Conservation (phyloP, 140 eudicot species). For the Cichorium intybus region DNA sequence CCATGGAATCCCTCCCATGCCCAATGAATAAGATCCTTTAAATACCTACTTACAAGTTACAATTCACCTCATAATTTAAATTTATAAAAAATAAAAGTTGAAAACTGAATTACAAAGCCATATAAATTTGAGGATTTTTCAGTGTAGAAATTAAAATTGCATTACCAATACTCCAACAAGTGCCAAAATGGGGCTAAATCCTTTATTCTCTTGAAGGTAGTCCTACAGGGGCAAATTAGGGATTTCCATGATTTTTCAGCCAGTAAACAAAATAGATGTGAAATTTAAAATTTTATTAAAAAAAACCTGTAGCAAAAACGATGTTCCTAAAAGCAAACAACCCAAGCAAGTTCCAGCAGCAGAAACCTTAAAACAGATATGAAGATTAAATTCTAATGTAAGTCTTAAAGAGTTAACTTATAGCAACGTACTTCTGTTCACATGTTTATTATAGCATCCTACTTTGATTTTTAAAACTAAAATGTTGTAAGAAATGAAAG, state of each 20-base stretch:
- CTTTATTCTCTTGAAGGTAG: slow-evolving; percentile 29
- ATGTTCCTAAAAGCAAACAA: slow-evolving; percentile 55
- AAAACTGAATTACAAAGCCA: not conserved
- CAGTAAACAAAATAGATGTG: not conserved
- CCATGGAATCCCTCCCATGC: slow-evolving; percentile 96
- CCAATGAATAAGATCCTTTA: slow-evolving; percentile 68
- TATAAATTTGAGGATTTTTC: not conserved
- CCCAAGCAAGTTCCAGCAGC: slow-evolving; percentile 80
- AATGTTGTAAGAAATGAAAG: too few species aligned
- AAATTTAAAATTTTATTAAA: not conserved
- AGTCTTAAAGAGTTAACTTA: not conserved
- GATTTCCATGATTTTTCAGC: not conserved
- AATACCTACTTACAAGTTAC: slow-evolving; percentile 53
- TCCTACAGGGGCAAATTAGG: slow-evolving; percentile 39
- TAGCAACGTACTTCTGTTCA: not conserved
- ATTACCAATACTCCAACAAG: slow-evolving; percentile 75
- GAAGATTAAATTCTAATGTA: too few species aligned
- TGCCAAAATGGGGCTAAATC: slow-evolving; percentile 64
- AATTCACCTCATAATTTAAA: too few species aligned
- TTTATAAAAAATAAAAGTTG: not conserved
- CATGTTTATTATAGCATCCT: too few species aligned
- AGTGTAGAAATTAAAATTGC: slow-evolving; percentile 20
- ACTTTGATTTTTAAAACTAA: too few species aligned
- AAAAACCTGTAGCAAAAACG: slow-evolving; percentile 70
- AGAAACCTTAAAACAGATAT: slow-evolving; percentile 62